These are phyloP conservation scores for Inga oerstediana DNA, from an alignment of 306 rosid genomes.

Conservation along the genomic window DNA sequence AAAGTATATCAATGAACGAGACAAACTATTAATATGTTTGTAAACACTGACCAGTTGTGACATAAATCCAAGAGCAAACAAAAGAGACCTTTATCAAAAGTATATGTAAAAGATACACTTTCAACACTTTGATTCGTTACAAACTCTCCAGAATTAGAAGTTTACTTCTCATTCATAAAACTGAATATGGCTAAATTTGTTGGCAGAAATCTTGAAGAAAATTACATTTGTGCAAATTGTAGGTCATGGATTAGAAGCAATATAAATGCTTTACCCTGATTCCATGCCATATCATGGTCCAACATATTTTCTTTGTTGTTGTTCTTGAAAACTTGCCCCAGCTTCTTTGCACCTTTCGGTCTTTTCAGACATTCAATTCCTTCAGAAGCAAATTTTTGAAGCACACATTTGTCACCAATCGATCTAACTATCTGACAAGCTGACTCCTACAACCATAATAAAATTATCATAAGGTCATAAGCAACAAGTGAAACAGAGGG, in stretches of 20 bases:
- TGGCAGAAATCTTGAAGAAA: slow-evolving; percentile 16
- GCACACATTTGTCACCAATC: slow-evolving; percentile 64
- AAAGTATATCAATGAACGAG: not conserved
- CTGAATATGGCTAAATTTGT: slow-evolving; percentile 3
- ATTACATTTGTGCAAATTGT: slow-evolving; percentile 1
- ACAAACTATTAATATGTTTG: not conserved
- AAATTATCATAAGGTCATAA: slow-evolving; percentile 26
- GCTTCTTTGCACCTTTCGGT: slow-evolving; percentile 47
- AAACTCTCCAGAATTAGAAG: not conserved
- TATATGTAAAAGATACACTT: not conserved
- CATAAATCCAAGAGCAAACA: not conserved
- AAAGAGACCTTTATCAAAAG: not conserved
- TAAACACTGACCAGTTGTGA: not conserved
- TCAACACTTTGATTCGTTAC: not conserved
- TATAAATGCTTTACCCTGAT: slow-evolving; percentile 29
- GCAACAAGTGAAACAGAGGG: slow-evolving; percentile 14
- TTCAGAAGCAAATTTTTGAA: slow-evolving; percentile 71
- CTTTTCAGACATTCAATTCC: slow-evolving; percentile 67
- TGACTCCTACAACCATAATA: slow-evolving; percentile 55
- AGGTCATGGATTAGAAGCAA: slow-evolving; percentile 15
- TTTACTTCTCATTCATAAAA: not conserved
- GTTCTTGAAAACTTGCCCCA: slow-evolving; percentile 29
- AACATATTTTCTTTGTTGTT: slow-evolving; percentile 36
- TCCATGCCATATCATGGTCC: slow-evolving; percentile 22
- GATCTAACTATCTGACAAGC: slow-evolving; percentile 78